phyloP scores from a whole-genome alignment of 169 alveolate species.

The Eimeria falciformis region DNA sequence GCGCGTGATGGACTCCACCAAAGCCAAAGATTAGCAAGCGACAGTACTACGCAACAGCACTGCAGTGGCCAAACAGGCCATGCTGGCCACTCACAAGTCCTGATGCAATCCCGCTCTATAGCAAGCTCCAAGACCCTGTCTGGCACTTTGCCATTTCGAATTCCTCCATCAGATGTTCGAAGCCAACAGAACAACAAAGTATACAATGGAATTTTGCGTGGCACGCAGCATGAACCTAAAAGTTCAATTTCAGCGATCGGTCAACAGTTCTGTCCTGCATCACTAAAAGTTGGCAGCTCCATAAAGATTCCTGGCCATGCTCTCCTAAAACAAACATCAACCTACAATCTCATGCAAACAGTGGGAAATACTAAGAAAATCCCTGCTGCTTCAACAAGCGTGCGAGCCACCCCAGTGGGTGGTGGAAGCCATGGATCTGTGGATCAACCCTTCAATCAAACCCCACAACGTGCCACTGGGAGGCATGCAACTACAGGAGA shows the following conservation, averaged over 20 bases:
- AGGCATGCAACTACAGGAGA: too few species aligned
- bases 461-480: neutral
- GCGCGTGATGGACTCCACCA: neutral
- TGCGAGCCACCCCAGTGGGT: neutral
- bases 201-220: neutral
- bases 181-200: neutral
- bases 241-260: constrained; percentile 2
- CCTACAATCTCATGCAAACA: neutral
- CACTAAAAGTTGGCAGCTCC: neutral
- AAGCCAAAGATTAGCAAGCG: neutral
- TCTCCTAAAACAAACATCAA: neutral
- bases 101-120: neutral
- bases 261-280: neutral
- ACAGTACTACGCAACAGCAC: neutral
- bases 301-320: neutral
- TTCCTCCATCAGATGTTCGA: neutral
- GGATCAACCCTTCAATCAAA: neutral
- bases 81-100: too few species aligned
- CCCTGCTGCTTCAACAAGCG: neutral
- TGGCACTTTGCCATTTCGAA: neutral
- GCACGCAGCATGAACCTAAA: neutral
- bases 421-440: neutral
- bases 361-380: too few species aligned
- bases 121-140: neutral
- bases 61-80: too few species aligned